These are phyloP conservation scores for Entomortierella chlamydospora DNA, from an alignment of 192 early-diverging fungal genomes.

Conservation along the genomic window DNA sequence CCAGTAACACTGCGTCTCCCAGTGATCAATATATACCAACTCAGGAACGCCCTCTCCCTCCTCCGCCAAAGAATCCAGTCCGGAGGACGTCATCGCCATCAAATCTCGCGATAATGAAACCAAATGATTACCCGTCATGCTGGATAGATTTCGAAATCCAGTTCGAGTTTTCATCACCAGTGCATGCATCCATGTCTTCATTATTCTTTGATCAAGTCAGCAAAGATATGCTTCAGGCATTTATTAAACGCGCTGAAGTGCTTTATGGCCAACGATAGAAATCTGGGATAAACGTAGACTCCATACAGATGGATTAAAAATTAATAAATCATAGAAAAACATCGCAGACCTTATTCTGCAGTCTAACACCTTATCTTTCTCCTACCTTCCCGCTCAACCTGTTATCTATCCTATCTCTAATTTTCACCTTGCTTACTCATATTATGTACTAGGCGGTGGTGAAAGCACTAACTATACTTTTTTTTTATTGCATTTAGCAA, in stretches of 20 bases:
- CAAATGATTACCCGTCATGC: conserved; percentile 62
- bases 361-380: too few species aligned
- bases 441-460: too few species aligned
- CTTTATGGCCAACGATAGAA: conserved; percentile 35
- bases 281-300: too few species aligned
- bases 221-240: conserved; percentile 77
- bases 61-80: conserved; percentile 1
- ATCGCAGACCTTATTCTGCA: too few species aligned
- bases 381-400: too few species aligned
- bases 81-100: conserved; percentile 33
- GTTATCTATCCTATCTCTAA: too few species aligned
- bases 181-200: conserved; percentile 84
- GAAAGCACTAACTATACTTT: too few species aligned
- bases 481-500: too few species aligned
- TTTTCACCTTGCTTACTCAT: too few species aligned
- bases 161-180: conserved; percentile 84
- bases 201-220: conserved; percentile 85
- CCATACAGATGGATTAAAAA: too few species aligned
- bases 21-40: background rate
- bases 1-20: background rate
- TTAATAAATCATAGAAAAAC: too few species aligned
- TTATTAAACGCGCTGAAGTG: conserved; percentile 56
- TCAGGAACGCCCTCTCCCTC: background rate
- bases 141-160: conserved; percentile 78
- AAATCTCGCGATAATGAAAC: conserved; percentile 39